Evolutionary conservation across 176 grass and related monocot genomes (phyloP), one percentile per base, ranked within the genome.

Genomic region (Triticum dicoccoides): DNA sequence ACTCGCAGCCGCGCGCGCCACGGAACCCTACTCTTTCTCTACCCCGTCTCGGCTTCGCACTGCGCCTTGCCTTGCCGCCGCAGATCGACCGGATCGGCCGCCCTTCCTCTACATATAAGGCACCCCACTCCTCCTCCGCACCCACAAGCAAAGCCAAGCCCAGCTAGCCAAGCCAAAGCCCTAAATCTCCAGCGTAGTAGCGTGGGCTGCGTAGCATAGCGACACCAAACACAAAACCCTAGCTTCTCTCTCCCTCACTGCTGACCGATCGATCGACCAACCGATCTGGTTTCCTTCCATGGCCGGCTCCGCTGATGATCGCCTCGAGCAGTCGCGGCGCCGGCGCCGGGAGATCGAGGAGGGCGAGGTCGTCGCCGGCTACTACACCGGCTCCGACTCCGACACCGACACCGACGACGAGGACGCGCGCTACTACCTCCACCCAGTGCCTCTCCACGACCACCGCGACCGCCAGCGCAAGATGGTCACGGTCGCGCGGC

Each of bases 331-430:
- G 20, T 74, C 29, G 6, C 0, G 67, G 9, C 23, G 14, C 20
- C 6, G 47, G 3, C 0, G 20, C 1, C 1, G 39, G 0, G 72
- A 51, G n/a, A 61, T 79, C 20, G 47, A 87, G 1, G 89, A 84
- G 37, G 85, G 85, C 29, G 89, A 87, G 81, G 68, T 24, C 38
- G 49, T 24, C 49, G 49, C 30, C 4, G 20, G 73, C 3, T 25
- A 65, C 80, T 42, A 14, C 18, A 65, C 51, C 9, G 62, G 32
- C 9, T 78, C 51, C 25, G 25, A 25, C 25, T 25, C 25, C 4
- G 83, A 89, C 24, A 65, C 67, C 24, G 73, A 76, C 73, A 76
- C 73, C 73, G 73, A 76, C 58, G 67, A 27, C 5, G 85, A 38
- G 8, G 23, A 4, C 73, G 14, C 3, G 11, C 25, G 20, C 12